A percentile compares a stretch with the other conserved stretches of the same genome.
phyloP scores from a whole-genome alignment of 208 protist genomes.

The Angomonas deanei region DNA sequence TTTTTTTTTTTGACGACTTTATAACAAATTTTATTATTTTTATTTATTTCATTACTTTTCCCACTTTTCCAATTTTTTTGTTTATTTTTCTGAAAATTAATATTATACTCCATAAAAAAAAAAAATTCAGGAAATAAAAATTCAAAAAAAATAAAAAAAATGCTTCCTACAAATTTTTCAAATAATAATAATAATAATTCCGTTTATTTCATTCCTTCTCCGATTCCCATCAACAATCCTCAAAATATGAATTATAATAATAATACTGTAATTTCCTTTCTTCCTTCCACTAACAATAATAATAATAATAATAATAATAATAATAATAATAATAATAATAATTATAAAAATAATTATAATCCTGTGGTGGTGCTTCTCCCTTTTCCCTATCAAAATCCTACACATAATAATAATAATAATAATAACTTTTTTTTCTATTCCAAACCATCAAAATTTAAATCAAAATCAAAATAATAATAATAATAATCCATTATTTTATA shows the following conservation, averaged over 20 bases:
- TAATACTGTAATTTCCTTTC: neutral
- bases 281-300: too few species aligned
- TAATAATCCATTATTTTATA: neutral
- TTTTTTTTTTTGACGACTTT: conserved; percentile 6
- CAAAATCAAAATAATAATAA: conserved; percentile 6
- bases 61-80: too few species aligned
- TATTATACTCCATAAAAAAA: too few species aligned
- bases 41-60: too few species aligned
- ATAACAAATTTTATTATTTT: conserved; percentile 3
- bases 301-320: conserved; percentile 1
- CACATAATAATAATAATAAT: conserved; percentile 1
- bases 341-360: conserved; percentile 1
- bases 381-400: too few species aligned
- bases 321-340: conserved; percentile 1
- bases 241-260: neutral
- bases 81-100: too few species aligned
- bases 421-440: conserved; percentile 1
- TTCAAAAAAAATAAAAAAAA: neutral
- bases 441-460: neutral
- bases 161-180: neutral
- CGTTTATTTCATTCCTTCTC: neutral
- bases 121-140: neutral
- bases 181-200: conserved; percentile 9
- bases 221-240: neutral
- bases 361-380: too few species aligned